Conservation (phyloP, 1,284 basidiomycete species). For the Cronartium quercuum region DNA sequence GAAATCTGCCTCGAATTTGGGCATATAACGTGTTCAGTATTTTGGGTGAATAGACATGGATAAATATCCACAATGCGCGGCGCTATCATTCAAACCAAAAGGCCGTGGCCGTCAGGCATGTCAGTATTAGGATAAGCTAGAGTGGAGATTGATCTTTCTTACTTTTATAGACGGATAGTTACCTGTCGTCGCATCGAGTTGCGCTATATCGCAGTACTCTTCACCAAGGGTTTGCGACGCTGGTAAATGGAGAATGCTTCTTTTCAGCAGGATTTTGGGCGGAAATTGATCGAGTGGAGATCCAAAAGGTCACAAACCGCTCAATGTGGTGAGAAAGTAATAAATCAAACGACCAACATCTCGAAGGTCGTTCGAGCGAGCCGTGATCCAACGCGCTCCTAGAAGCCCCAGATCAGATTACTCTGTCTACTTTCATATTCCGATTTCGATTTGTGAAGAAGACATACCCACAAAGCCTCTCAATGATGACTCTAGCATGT, state of each 20-base stretch:
- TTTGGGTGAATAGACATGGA: slow-evolving; percentile 17
- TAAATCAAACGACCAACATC: slow-evolving; percentile 25
- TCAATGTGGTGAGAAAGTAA: slow-evolving; percentile 9
- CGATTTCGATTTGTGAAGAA: not conserved
- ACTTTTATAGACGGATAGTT: slow-evolving; percentile 45
- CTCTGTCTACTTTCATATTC: not conserved
- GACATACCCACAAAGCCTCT: slow-evolving; percentile 3
- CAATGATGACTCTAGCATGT: slow-evolving; percentile 17
- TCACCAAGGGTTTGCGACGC: slow-evolving; percentile 52
- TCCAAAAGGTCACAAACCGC: not conserved
- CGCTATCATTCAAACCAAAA: slow-evolving; percentile 45
- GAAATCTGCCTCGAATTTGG: slow-evolving; percentile 7
- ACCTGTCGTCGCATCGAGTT: slow-evolving; percentile 44
- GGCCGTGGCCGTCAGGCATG: no score
- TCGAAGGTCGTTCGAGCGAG: not conserved
- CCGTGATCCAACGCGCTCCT: slow-evolving; percentile 29
- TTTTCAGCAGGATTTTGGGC: not conserved
- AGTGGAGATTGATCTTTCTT: slow-evolving; percentile 9
- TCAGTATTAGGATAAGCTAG: not conserved
- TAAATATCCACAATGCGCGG: slow-evolving; percentile 9
- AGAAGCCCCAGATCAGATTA: not conserved
- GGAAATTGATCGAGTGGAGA: not conserved
- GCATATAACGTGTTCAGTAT: slow-evolving; percentile 4
- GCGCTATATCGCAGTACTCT: slow-evolving; percentile 51
- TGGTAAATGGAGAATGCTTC: slow-evolving; percentile 9